A percentile compares a stretch with the other conserved stretches of the same genome.
Conservation (phyloP, 805 yeast species). For the Metschnikowia sp. region DNA sequence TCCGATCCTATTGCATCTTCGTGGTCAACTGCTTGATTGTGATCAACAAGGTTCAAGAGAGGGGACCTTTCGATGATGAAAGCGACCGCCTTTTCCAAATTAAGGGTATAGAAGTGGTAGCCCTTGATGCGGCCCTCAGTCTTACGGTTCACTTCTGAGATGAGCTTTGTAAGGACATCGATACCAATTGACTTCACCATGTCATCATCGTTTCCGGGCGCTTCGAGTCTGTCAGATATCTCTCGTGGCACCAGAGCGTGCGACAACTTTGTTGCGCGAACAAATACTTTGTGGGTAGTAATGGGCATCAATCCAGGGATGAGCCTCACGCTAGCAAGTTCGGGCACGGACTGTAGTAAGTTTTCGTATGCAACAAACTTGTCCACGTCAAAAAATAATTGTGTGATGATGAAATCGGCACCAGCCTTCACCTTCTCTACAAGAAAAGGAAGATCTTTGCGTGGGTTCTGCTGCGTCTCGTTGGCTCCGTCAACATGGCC, state of each 20-base stretch:
- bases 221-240: constrained; percentile 53
- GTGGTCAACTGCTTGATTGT: constrained; percentile 21
- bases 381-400: constrained; percentile 83
- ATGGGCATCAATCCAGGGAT: constrained; percentile 93
- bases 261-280: constrained; percentile 83
- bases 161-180: constrained; percentile 61
- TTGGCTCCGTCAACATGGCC: constrained; percentile 92
- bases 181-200: constrained; percentile 80
- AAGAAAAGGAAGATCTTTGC: constrained; percentile 71
- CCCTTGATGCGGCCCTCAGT: constrained; percentile 66
- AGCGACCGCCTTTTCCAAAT: constrained; percentile 89
- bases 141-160: constrained; percentile 50
- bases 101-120: constrained; percentile 88
- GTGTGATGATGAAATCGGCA: constrained; percentile 91
- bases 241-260: constrained; percentile 76
- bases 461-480: constrained; percentile 57
- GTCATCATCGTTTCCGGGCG: constrained; percentile 62
- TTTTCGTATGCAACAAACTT: constrained; percentile 68
- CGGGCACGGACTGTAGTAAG: constrained; percentile 40
- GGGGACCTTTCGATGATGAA: constrained; percentile 67
- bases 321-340: constrained; percentile 49
- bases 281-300: constrained; percentile 75
- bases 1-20: constrained; percentile 40
- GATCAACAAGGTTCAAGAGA: constrained; percentile 42
- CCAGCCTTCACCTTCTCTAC: constrained; percentile 89